These are phyloP conservation scores for Hortiboletus flavorubellus DNA, from an alignment of 768 basidiomycete species.

Conservation along the genomic window DNA sequence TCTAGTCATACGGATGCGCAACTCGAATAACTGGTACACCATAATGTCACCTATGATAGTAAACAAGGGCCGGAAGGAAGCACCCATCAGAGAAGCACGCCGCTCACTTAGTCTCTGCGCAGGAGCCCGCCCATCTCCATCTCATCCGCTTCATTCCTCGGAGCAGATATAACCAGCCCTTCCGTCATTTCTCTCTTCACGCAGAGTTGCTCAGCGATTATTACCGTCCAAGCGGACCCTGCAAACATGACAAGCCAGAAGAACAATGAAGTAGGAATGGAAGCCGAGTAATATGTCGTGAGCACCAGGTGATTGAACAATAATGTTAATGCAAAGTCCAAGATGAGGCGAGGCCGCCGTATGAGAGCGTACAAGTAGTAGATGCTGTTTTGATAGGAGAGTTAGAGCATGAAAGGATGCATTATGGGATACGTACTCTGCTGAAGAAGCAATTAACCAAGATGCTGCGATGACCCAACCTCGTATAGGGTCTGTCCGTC, in stretches of 20 bases:
- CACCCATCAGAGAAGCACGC: constrained; percentile 15
- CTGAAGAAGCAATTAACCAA: constrained; percentile 79
- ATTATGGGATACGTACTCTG: constrained; percentile 66
- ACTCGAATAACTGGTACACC: constrained; percentile 19
- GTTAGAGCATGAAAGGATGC: constrained; percentile 5
- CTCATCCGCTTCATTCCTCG: constrained; percentile 46
- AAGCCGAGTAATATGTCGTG: constrained; percentile 75
- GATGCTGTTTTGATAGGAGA: constrained; percentile 38
- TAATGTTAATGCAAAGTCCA: constrained; percentile 92
- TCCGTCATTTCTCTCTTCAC: constrained; percentile 88
- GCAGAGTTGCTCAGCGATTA: constrained; percentile 88
- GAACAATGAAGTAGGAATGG: constrained; percentile 82
- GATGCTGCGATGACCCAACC: constrained; percentile 89
- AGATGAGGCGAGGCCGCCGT: constrained; percentile 87
- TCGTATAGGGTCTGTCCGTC: constrained; percentile 69
- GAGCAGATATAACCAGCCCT: constrained; percentile 56
- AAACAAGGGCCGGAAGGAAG: constrained; percentile 1
- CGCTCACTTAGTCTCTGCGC: constrained; percentile 58
- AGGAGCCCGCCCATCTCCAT: constrained; percentile 52
- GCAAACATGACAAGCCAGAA: constrained; percentile 83
- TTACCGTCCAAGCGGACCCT: constrained; percentile 69
- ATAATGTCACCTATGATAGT: constrained; percentile 13
- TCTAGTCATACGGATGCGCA: constrained; percentile 12
- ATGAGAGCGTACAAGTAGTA: constrained; percentile 85
- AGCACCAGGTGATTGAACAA: constrained; percentile 89